Conservation (phyloP, 306 rosid genomes). For the Lablab purpureus region DNA sequence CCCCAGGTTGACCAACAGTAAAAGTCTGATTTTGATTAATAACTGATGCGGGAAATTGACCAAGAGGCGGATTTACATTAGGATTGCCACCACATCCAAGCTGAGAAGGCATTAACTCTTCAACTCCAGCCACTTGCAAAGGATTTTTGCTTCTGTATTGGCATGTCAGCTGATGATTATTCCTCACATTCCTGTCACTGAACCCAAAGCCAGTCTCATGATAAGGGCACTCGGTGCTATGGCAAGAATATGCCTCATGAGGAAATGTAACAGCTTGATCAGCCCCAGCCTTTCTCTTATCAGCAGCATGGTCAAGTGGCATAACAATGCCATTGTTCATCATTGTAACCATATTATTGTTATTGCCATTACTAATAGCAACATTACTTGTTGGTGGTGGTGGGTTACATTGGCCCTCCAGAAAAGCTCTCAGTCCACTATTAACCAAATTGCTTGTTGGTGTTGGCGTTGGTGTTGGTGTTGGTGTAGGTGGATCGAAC, state of each 20-base stretch:
- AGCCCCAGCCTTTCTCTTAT: constrained; percentile 20
- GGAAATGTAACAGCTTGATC: neutral
- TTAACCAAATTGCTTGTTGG: neutral
- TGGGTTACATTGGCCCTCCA: neutral
- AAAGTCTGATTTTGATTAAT: neutral
- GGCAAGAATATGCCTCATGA: neutral
- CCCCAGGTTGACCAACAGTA: neutral
- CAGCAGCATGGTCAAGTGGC: constrained; percentile 1
- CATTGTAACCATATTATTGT: neutral
- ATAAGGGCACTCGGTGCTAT: neutral
- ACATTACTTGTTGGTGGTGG: neutral
- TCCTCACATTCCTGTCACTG: constrained; percentile 3
- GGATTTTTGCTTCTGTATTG: neutral
- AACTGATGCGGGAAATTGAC: neutral
- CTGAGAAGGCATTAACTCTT: neutral
- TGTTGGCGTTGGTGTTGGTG: neutral
- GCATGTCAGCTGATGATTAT: neutral
- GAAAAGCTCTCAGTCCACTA: neutral
- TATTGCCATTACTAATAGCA: neutral
- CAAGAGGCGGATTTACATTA: neutral
- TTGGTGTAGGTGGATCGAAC: neutral
- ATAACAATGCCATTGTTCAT: neutral
- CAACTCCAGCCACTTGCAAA: constrained; percentile 16
- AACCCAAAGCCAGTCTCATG: constrained; percentile 3
- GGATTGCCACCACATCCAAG: neutral